phyloP scores from a whole-genome alignment of 148 eudicot genomes.

The Vaccinium corymbosum region DNA sequence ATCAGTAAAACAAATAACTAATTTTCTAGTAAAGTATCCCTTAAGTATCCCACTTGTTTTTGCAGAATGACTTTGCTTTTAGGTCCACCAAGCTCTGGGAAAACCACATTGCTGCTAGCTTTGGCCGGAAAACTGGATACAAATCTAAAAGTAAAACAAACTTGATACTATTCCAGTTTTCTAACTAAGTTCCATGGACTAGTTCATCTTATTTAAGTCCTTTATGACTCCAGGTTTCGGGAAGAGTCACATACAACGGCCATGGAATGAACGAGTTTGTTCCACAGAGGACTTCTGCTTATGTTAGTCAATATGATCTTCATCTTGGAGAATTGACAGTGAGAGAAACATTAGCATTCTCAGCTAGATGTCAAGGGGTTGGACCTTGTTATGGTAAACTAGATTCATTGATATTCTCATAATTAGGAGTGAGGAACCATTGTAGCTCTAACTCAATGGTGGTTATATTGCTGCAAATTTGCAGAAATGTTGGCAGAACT shows the following conservation, averaged over 20 bases:
- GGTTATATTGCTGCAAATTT: neutral
- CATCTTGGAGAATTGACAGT: constrained; percentile 1
- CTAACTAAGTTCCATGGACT: neutral
- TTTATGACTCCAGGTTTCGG: neutral
- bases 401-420: neutral
- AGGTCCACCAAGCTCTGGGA: constrained; percentile 9
- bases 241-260: neutral
- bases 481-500: constrained; percentile 33
- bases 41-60: neutral
- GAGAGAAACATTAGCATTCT: neutral
- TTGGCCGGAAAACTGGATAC: neutral
- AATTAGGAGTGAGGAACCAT: neutral
- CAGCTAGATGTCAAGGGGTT: neutral
- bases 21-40: neutral
- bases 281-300: neutral
- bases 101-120: constrained; percentile 2
- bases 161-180: neutral
- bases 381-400: constrained; percentile 4
- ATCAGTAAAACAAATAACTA: neutral
- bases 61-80: constrained; percentile 4
- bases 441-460: neutral
- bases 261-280: neutral
- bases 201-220: neutral
- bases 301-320: neutral
- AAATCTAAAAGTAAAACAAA: neutral